A percentile compares a stretch with the other conserved stretches of the same genome.
These are phyloP conservation scores for Tolypocladium amazonense DNA, from an alignment of 2,329 filamentous ascomycete species.

Conservation along the genomic window DNA sequence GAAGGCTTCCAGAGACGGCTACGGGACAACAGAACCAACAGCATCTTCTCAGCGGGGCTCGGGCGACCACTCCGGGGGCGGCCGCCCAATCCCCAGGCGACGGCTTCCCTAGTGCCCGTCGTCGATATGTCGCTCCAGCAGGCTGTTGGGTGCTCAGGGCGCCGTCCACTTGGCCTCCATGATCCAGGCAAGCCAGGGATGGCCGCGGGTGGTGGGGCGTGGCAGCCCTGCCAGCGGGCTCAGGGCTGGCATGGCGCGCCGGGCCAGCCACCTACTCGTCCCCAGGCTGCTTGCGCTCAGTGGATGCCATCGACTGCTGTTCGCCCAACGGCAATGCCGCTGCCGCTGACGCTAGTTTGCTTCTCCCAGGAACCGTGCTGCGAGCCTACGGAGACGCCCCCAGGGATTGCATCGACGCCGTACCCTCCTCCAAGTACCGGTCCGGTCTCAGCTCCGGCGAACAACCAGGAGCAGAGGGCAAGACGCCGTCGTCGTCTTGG, in stretches of 20 bases:
- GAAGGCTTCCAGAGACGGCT: neutral
- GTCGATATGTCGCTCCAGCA: neutral
- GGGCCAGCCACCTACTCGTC: neutral
- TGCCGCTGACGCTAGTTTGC: neutral
- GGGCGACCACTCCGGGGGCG: neutral
- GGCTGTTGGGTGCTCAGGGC: neutral
- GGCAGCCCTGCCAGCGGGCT: conserved; percentile 1
- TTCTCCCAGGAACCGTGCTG: neutral
- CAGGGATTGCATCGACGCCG: neutral
- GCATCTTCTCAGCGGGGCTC: neutral
- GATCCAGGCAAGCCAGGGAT: neutral
- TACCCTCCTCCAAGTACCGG: neutral
- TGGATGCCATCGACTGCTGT: neutral
- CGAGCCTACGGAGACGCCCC: neutral
- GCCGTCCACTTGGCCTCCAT: neutral
- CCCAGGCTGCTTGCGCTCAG: neutral
- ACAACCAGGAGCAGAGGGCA: neutral
- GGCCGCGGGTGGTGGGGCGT: neutral
- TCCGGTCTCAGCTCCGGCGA: neutral
- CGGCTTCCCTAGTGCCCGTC: conserved; percentile 6
- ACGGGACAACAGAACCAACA: neutral
- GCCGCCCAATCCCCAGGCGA: conserved; percentile 1
- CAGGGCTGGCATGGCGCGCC: neutral
- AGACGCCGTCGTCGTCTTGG: neutral
- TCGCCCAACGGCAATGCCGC: neutral